Base-by-base conservation (phyloP, 192 early-diverging fungal genomes). In the Coemansia sp. region DNA sequence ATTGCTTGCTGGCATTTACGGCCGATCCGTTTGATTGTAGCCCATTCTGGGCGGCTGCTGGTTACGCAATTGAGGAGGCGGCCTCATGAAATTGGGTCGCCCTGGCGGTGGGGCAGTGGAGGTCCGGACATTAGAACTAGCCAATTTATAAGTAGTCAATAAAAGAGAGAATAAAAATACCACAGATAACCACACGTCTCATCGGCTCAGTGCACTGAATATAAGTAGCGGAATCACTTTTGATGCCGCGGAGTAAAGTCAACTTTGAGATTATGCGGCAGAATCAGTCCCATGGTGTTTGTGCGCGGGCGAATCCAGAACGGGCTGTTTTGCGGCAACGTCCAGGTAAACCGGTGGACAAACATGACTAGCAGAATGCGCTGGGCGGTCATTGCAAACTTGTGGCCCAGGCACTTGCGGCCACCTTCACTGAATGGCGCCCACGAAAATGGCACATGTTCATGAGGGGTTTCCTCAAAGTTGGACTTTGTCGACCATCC, bases 61-160 rank as follows among this genome's bases (percentile, higher is more conserved):
- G 12, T 39, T 55, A 21, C 54, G 54, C 25, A 62, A 38, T 62
- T 69, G 67, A 19, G 52, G 54, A 11, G 21, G 55, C 6, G 47
- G 57, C 3, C 61, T 53, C 55, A 63, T 50, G 80, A 6, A 96
- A 75, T 3, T 86, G 86, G 14, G 90, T 74, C 35, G 98, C 90
- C 2, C 93, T 89, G 73, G 95, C 95, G 69, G 97, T 95, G 73
- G 97, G 94, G 0, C 10, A 60, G 68, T 1, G 68, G 55, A 14
- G 27, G 61, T 8, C 68, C 57, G 4, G 68, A 56, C 67, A 69
- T 69, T 4, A 43, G 41, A 45, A n/a, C 3, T 35, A 35, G 31
- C 31, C 31, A 35, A 7, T 35, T 35, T 35, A 35, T 8, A 35
- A 35, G 31, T 8, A 35, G 31, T 35, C 31, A 35, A 35, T 8